Conservation (phyloP, 2,329 filamentous ascomycete genomes). For the Diplodia seriata region DNA sequence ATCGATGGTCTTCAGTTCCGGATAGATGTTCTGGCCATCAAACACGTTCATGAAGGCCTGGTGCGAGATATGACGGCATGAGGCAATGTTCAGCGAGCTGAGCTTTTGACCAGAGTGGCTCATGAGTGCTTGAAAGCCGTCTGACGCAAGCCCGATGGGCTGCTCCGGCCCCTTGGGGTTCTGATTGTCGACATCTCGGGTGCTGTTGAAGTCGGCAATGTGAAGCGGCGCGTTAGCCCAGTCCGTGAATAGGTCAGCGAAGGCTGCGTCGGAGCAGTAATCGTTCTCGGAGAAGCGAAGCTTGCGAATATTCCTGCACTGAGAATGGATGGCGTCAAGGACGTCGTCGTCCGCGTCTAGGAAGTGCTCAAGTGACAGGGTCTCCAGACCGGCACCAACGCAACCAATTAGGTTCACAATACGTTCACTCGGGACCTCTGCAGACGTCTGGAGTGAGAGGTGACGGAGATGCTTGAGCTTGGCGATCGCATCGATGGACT, state of each 20-base stretch:
- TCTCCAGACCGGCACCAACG: slow-evolving; percentile 72
- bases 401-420: slow-evolving; percentile 67
- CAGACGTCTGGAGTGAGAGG: slow-evolving; percentile 73
- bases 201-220: slow-evolving; percentile 77
- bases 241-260: slow-evolving; percentile 72
- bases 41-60: slow-evolving; percentile 79
- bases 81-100: slow-evolving; percentile 75
- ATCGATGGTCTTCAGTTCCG: slow-evolving; percentile 73
- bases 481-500: slow-evolving; percentile 70
- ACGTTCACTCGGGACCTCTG: slow-evolving; percentile 62
- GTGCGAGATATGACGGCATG: slow-evolving; percentile 80
- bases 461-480: slow-evolving; percentile 71
- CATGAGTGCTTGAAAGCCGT: slow-evolving; percentile 83
- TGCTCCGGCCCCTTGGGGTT: slow-evolving; percentile 67
- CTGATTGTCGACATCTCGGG: slow-evolving; percentile 75
- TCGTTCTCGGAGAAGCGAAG: slow-evolving; percentile 82
- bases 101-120: slow-evolving; percentile 75
- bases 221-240: slow-evolving; percentile 78
- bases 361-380: slow-evolving; percentile 78
- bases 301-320: slow-evolving; percentile 73
- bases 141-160: slow-evolving; percentile 73
- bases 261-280: slow-evolving; percentile 75
- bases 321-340: slow-evolving; percentile 72
- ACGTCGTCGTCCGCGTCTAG: slow-evolving; percentile 71
- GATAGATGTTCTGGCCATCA: slow-evolving; percentile 64